phyloP scores from a whole-genome alignment of 257 asterid species.

The Eucommia ulmoides region DNA sequence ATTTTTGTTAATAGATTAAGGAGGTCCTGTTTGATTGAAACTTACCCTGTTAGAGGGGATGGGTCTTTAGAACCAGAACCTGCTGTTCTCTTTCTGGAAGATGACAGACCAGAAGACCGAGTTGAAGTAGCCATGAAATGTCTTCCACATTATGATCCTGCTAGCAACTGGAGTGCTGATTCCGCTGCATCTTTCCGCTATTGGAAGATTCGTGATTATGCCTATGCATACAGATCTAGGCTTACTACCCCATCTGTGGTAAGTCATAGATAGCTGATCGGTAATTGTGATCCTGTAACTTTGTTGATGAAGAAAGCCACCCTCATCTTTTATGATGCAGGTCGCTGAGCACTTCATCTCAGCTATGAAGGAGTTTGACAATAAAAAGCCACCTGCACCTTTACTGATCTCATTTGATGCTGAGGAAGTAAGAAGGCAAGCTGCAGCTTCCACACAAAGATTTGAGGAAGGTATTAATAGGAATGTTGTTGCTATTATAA shows the following conservation, averaged over 20 bases:
- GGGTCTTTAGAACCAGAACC: conserved; percentile 53
- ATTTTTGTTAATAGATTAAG: neutral
- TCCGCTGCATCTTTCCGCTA: conserved; percentile 53
- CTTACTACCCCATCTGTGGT: conserved; percentile 78
- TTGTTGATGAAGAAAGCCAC: neutral
- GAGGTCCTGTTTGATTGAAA: neutral
- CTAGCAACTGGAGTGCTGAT: conserved; percentile 47
- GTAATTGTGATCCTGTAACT: conserved; percentile 2
- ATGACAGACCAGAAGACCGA: conserved; percentile 59
- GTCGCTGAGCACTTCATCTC: conserved; percentile 89
- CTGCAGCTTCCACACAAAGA: conserved; percentile 85
- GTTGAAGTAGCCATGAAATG: conserved; percentile 66
- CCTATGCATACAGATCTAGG: conserved; percentile 83
- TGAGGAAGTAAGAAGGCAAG: conserved; percentile 78
- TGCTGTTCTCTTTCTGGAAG: conserved; percentile 49
- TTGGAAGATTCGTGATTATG: conserved; percentile 98
- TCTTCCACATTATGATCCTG: conserved; percentile 75
- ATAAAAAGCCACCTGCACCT: neutral
- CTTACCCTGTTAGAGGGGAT: conserved; percentile 8
- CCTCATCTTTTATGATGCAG: too few species aligned
- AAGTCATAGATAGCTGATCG: conserved; percentile 23
- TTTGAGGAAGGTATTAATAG: conserved; percentile 66
- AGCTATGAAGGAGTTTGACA: conserved; percentile 56
- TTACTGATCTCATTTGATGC: conserved; percentile 70
- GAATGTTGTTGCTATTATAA: too few species aligned